These are phyloP conservation scores for Termitomyces sp. DNA, from an alignment of 768 basidiomycete genomes.

Conservation along the genomic window DNA sequence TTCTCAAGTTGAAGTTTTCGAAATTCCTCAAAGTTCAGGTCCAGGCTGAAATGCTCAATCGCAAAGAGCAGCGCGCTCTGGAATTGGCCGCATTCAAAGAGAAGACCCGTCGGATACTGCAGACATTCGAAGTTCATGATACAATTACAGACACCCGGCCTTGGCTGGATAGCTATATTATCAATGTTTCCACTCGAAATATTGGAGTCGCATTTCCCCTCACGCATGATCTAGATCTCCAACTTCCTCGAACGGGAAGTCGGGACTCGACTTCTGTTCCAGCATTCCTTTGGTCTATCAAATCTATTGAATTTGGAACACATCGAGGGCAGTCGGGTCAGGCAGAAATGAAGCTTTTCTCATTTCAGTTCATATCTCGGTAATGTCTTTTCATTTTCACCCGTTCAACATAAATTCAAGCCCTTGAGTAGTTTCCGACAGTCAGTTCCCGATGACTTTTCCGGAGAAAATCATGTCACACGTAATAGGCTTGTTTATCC, in stretches of 20 bases:
- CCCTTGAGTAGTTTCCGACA: slow-evolving; percentile 67
- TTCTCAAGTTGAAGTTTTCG: not conserved
- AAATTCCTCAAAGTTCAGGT: slow-evolving; percentile 3
- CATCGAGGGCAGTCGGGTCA: slow-evolving; percentile 76
- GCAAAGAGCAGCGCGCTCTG: slow-evolving; percentile 67
- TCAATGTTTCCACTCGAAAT: slow-evolving; percentile 53
- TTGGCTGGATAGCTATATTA: slow-evolving; percentile 52
- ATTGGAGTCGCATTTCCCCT: slow-evolving; percentile 92
- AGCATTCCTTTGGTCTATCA: slow-evolving; percentile 84
- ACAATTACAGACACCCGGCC: slow-evolving; percentile 30
- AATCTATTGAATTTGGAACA: slow-evolving; percentile 65
- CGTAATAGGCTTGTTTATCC: slow-evolving; percentile 76
- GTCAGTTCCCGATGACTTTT: slow-evolving; percentile 62
- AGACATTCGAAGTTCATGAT: slow-evolving; percentile 64
- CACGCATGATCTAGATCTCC: slow-evolving; percentile 53
- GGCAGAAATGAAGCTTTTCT: slow-evolving; percentile 64
- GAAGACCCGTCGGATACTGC: slow-evolving; percentile 68
- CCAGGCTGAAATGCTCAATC: slow-evolving; percentile 68
- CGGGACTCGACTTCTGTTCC: slow-evolving; percentile 45
- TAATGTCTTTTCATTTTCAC: slow-evolving; percentile 25
- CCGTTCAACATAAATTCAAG: slow-evolving; percentile 9
- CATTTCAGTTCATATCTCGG: slow-evolving; percentile 82
- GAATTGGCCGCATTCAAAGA: slow-evolving; percentile 83
- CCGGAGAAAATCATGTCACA: slow-evolving; percentile 59
- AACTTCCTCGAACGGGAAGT: slow-evolving; percentile 35